Conservation (phyloP, 2,329 filamentous ascomycete genomes). For the Fusarium sp. region DNA sequence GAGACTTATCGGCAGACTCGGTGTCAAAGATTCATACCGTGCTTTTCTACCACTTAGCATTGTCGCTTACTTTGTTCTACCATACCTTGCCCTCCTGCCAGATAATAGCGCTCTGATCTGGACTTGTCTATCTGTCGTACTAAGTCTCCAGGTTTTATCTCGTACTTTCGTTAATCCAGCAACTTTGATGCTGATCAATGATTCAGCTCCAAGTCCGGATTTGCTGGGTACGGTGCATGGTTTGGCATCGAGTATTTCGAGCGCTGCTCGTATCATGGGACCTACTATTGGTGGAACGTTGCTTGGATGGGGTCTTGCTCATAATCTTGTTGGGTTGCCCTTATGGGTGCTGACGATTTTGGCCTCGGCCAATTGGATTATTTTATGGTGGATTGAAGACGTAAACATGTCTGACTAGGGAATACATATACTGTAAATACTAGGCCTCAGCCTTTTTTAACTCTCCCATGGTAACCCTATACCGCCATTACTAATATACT, state of each 20-base stretch:
- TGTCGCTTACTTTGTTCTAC: constrained; percentile 74
- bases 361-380: background rate
- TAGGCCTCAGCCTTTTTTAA: too few species aligned
- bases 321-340: constrained; percentile 3
- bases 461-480: too few species aligned
- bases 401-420: background rate
- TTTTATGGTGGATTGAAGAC: constrained; percentile 11
- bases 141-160: constrained; percentile 77
- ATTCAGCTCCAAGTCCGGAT: constrained; percentile 69
- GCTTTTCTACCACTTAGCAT: constrained; percentile 61
- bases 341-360: constrained; percentile 2
- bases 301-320: constrained; percentile 61
- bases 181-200: constrained; percentile 71
- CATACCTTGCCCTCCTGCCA: constrained; percentile 69
- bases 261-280: constrained; percentile 62
- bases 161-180: constrained; percentile 75
- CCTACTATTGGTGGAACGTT: constrained; percentile 64
- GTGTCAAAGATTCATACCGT: constrained; percentile 26
- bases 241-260: constrained; percentile 64
- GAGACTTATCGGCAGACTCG: constrained; percentile 22
- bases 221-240: constrained; percentile 70
- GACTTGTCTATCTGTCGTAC: constrained; percentile 56
- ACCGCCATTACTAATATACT: too few species aligned
- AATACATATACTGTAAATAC: too few species aligned
- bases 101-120: constrained; percentile 4